Base-by-base conservation (phyloP, 257 asterid species). In the Eustoma russellianum region DNA sequence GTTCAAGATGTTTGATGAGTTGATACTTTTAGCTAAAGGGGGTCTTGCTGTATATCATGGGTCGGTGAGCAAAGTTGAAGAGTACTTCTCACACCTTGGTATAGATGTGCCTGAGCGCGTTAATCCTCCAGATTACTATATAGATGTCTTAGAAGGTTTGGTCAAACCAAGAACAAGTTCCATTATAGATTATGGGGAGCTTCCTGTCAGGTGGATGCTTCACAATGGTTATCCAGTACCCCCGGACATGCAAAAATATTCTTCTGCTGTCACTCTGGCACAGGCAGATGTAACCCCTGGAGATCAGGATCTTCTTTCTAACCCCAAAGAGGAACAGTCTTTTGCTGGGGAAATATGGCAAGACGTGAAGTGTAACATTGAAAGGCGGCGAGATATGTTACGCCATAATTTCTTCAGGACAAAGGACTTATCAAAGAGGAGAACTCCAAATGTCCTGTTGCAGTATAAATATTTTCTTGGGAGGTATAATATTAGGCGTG, bases 11-110 rank as follows among this genome's bases (percentile, higher is more conserved):
- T 90, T 90, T 57, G 96, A 90, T 60, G 98, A 90, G 67, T 71
- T 90, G 71, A 74, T 90, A 66, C 95, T 90, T 66, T 78, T 90
- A 56, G 98, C 98, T 38, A 90, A 90, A 73, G 96, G 88, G 59
- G 98, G 98, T 55, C 86, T 88, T 35, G 77, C 78, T 11, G 96
- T 66, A 12, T 90, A 90, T 67, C 98, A 83, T 55, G 98, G 98
- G 35, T 73, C 95, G 24, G 91, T 82, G 46, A 68, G 67, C 65
- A 86, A 90, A 51, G 96, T 86, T 18, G 98, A 86, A 59, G 91
- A 83, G 53, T 90, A 90, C 78, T 90, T 90, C 65, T 72, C 91
- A 17, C 61, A 68, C 41, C 75, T 78, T 13, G 86, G 73, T 2
- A 77, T 90, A 50, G 54, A 56, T 57, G 94, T 90, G 40, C 98